phyloP scores from a whole-genome alignment of 2,329 filamentous ascomycete species.

The Colletotrichum sp. region DNA sequence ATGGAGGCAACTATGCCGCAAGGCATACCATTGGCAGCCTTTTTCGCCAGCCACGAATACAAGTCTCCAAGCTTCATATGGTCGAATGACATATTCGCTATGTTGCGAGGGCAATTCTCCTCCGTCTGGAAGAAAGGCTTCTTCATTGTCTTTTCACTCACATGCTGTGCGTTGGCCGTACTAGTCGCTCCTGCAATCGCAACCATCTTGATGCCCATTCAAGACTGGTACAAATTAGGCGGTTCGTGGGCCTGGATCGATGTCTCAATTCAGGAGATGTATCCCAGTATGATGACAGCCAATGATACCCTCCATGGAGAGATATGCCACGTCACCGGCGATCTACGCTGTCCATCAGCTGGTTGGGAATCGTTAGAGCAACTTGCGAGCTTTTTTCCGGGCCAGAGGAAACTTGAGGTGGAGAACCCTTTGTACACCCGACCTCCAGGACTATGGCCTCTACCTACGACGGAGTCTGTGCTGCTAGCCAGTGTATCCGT shows the following conservation, averaged over 20 bases:
- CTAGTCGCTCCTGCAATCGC: neutral
- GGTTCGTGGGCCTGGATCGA: neutral
- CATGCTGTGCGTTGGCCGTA: neutral
- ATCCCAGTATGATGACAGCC: neutral
- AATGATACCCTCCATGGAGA: neutral
- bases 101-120: neutral
- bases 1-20: neutral
- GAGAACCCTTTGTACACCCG: neutral
- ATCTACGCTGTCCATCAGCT: neutral
- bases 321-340: neutral
- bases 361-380: neutral
- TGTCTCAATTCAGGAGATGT: neutral
- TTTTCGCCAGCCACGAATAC: neutral
- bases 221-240: neutral
- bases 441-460: neutral
- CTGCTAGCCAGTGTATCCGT: neutral
- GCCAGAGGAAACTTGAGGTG: neutral
- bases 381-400: neutral
- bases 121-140: neutral
- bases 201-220: neutral
- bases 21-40: neutral
- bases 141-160: neutral
- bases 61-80: neutral
- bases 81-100: neutral
- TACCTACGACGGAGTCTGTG: neutral